phyloP scores from a whole-genome alignment of 345 rosid species.

The Clausena lansium region DNA sequence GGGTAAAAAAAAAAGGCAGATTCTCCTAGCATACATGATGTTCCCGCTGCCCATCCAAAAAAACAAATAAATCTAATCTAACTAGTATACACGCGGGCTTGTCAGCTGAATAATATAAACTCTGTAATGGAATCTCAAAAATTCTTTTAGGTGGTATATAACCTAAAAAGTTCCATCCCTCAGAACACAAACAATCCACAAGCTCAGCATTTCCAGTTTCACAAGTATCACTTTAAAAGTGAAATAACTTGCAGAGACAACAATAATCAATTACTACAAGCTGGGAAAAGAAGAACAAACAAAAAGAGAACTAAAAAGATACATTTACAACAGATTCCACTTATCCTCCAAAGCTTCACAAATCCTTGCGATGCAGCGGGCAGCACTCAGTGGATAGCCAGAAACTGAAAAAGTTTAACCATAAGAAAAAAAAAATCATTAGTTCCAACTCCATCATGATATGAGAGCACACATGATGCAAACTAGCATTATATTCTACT shows the following conservation, averaged over 20 bases:
- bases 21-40: neutral
- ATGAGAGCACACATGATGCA: neutral
- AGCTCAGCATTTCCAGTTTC: neutral
- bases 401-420: no score
- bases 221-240: neutral
- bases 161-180: neutral
- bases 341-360: slow-evolving; percentile 64
- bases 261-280: neutral
- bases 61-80: neutral
- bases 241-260: neutral
- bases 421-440: neutral
- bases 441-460: neutral
- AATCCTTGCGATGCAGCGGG: slow-evolving; percentile 72
- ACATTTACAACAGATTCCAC: slow-evolving; percentile 38
- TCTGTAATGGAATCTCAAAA: neutral
- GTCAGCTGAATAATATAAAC: neutral
- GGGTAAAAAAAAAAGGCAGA: no score
- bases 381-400: slow-evolving; percentile 79
- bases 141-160: neutral
- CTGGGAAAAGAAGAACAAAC: neutral
- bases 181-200: neutral
- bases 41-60: neutral
- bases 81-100: neutral
- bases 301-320: neutral
- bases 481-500: neutral